Conservation (phyloP, 176 grass and related monocot genomes). For the Oryza officinalis region DNA sequence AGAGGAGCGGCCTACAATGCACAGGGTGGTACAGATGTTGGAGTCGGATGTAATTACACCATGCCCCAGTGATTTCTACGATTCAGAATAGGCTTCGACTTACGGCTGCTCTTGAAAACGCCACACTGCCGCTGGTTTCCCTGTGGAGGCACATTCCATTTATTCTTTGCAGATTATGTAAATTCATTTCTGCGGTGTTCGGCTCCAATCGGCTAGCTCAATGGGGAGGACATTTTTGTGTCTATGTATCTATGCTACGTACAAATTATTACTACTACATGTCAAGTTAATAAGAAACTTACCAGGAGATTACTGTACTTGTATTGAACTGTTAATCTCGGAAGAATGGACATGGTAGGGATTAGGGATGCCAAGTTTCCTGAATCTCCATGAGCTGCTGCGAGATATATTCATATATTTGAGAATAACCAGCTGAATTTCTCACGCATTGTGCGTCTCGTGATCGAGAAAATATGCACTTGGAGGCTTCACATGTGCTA, state of each 20-base stretch:
- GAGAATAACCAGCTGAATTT: background rate
- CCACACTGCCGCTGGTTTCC: slow-evolving; percentile 30
- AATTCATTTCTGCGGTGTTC: slow-evolving; percentile 56
- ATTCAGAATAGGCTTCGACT: slow-evolving; percentile 70
- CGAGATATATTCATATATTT: background rate
- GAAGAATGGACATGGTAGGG: background rate
- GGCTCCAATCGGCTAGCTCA: slow-evolving; percentile 43
- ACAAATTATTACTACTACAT: slow-evolving; percentile 34
- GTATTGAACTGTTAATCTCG: background rate
- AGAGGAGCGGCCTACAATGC: slow-evolving; percentile 95
- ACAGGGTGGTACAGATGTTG: slow-evolving; percentile 91
- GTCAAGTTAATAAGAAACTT: slow-evolving; percentile 50
- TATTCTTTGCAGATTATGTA: slow-evolving; percentile 85
- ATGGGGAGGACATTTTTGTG: slow-evolving; percentile 52
- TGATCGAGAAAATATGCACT: no score
- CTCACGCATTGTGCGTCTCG: background rate
- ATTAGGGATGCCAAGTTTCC: background rate
- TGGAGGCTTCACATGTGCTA: no score
- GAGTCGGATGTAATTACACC: slow-evolving; percentile 99
- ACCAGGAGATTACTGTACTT: slow-evolving; percentile 3
- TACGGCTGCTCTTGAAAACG: background rate
- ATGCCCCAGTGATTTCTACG: slow-evolving; percentile 96
- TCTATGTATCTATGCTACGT: slow-evolving; percentile 51
- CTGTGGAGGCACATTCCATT: slow-evolving; percentile 66
- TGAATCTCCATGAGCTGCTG: background rate